Percentiles rank a stretch among this genome's conserved stretches.
Evolutionary conservation across 1,139 yeast species (phyloP).

Genomic region (Yamadazyma pseudoaaseri): DNA sequence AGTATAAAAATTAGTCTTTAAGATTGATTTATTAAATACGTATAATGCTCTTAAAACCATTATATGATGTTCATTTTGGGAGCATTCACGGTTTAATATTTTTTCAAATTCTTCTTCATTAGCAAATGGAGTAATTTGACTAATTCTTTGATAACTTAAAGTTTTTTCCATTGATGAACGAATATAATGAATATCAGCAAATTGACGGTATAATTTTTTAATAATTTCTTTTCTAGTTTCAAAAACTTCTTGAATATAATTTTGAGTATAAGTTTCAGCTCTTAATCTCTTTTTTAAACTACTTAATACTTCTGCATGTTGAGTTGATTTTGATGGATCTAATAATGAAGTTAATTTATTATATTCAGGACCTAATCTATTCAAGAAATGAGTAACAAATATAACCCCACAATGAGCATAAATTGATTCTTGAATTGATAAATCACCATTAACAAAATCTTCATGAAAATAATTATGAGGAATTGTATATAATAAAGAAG

Average conservation of each 20-base stretch:
- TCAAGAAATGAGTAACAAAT: slow-evolving; percentile 90
- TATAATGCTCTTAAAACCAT: slow-evolving; percentile 80
- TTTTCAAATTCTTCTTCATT: slow-evolving; percentile 73
- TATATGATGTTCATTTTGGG: slow-evolving; percentile 79
- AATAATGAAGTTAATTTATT: slow-evolving; percentile 64
- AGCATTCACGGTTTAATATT: slow-evolving; percentile 66
- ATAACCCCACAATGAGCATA: slow-evolving; percentile 94
- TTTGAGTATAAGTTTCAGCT: slow-evolving; percentile 90
- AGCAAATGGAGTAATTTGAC: slow-evolving; percentile 73
- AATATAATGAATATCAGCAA: slow-evolving; percentile 88
- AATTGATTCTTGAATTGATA: slow-evolving; percentile 90
- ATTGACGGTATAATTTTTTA: slow-evolving; percentile 83
- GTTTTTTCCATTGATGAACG: slow-evolving; percentile 75
- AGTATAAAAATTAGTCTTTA: slow-evolving; percentile 92
- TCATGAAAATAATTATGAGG: slow-evolving; percentile 84
- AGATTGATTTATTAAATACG: slow-evolving; percentile 79
- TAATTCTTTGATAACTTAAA: slow-evolving; percentile 82
- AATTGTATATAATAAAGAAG: slow-evolving; percentile 85
- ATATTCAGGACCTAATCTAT: slow-evolving; percentile 91
- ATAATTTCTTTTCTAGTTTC: slow-evolving; percentile 69
- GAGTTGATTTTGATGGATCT: slow-evolving; percentile 56
- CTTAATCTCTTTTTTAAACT: slow-evolving; percentile 86
- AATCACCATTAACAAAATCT: slow-evolving; percentile 69
- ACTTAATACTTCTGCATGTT: slow-evolving; percentile 73
- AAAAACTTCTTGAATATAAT: slow-evolving; percentile 77